phyloP scores from a whole-genome alignment of 306 rosid genomes.

The Purshia tridentata region DNA sequence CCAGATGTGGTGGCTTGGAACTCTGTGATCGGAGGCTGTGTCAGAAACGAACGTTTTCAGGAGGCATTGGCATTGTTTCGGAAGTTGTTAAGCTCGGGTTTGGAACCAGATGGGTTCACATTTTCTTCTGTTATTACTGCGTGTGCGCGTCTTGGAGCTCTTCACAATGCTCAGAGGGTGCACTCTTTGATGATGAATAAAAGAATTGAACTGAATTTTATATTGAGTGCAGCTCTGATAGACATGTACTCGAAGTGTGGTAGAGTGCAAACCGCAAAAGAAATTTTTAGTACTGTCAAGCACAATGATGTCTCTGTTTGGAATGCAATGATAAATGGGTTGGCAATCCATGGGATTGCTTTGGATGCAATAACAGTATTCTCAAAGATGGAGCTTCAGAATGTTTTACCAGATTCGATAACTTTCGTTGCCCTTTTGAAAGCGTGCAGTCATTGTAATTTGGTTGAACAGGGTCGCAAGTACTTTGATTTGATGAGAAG shows the following conservation, averaged over 20 bases:
- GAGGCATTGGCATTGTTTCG: conserved; percentile 46
- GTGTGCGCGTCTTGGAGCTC: conserved; percentile 62
- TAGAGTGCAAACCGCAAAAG: conserved; percentile 48
- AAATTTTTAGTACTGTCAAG: conserved; percentile 37
- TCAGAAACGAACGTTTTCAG: conserved; percentile 40
- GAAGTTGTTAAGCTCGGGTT: conserved; percentile 37
- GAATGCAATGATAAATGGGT: conserved; percentile 73
- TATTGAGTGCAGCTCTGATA: conserved; percentile 56
- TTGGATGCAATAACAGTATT: conserved; percentile 46
- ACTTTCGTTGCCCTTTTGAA: conserved; percentile 63
- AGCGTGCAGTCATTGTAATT: conserved; percentile 67
- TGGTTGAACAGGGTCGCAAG: conserved; percentile 56
- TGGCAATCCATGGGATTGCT: conserved; percentile 69
- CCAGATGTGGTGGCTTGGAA: conserved; percentile 69
- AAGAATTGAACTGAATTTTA: conserved; percentile 47
- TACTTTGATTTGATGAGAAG: conserved; percentile 55
- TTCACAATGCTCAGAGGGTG: conserved; percentile 54
- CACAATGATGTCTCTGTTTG: conserved; percentile 59
- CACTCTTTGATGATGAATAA: conserved; percentile 54
- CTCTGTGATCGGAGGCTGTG: conserved; percentile 60
- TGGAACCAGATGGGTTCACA: conserved; percentile 67
- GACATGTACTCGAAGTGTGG: conserved; percentile 74
- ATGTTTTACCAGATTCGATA: conserved; percentile 53
- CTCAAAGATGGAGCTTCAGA: conserved; percentile 55
- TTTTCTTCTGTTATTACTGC: conserved; percentile 60